Percentiles rank a stretch among this genome's conserved stretches.
Evolutionary conservation across 2,329 filamentous ascomycete genomes (phyloP).

Genomic region (Alternaria ethzedia): DNA sequence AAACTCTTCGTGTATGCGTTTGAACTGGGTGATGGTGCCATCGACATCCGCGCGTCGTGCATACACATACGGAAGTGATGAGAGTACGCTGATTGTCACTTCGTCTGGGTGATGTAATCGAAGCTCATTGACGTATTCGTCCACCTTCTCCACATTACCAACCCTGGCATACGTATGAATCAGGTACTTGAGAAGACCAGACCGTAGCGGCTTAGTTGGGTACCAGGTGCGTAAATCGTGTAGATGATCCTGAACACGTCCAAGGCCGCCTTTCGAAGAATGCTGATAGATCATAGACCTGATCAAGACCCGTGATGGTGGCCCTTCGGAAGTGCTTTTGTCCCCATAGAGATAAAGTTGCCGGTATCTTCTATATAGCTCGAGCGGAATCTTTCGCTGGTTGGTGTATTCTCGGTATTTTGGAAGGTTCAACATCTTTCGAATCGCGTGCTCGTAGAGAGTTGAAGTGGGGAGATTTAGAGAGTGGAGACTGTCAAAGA

Average conservation of each 20-base stretch:
- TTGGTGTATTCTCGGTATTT: conserved; percentile 38
- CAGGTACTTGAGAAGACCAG: conserved; percentile 28
- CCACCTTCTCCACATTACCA: conserved; percentile 43
- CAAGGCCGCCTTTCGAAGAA: conserved; percentile 20
- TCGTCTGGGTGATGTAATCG: conserved; percentile 5
- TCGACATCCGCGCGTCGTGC: conserved; percentile 70
- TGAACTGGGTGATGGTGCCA: conserved; percentile 66
- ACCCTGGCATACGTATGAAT: conserved; percentile 40
- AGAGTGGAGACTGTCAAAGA: conserved; percentile 32
- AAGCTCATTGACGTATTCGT: conserved; percentile 42
- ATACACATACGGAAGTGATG: conserved; percentile 69
- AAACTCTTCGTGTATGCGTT: conserved; percentile 64
- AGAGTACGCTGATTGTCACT: conserved; percentile 22
- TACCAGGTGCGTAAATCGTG: conserved; percentile 38
- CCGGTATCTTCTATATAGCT: conserved; percentile 36
- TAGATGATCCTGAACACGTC: conserved; percentile 27
- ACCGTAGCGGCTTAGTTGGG: conserved; percentile 21
- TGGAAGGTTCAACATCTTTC: conserved; percentile 30
- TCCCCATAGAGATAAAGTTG: conserved; percentile 22
- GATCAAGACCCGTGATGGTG: conserved; percentile 31
- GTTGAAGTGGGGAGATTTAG: conserved; percentile 23
- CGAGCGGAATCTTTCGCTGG: conserved; percentile 30
- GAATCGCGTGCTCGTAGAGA: conserved; percentile 39
- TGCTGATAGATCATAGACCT: conserved; percentile 30
- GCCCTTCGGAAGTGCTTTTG: conserved; percentile 1